Percentiles rank a stretch among this genome's conserved stretches.
Conservation (phyloP, 805 yeast species). For the Spencermartinsiella europaea region DNA sequence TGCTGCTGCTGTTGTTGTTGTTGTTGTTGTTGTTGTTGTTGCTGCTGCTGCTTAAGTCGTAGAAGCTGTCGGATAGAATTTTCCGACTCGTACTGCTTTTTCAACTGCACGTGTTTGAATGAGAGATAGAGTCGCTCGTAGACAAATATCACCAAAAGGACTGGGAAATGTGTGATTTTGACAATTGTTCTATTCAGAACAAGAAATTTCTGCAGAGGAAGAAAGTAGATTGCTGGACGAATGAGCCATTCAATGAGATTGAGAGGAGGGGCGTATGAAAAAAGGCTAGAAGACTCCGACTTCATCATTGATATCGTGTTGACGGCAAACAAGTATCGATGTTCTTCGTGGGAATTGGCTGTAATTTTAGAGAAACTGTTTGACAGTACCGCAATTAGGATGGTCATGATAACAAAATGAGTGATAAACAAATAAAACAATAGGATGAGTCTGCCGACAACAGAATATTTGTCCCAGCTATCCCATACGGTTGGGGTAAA, state of each 20-base stretch:
- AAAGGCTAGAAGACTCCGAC: slow-evolving; percentile 32
- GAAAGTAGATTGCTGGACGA: slow-evolving; percentile 28
- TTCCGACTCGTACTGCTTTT: slow-evolving; percentile 7
- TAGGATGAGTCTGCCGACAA: slow-evolving; percentile 43
- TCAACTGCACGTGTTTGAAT: slow-evolving; percentile 6
- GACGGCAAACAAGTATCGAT: slow-evolving; percentile 35
- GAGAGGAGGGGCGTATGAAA: slow-evolving; percentile 35
- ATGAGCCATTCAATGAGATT: slow-evolving; percentile 31
- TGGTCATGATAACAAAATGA: slow-evolving; percentile 51
- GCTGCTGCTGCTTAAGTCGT: background rate
- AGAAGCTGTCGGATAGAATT: slow-evolving; percentile 4
- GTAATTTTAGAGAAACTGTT: slow-evolving; percentile 34
- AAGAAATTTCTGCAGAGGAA: slow-evolving; percentile 31
- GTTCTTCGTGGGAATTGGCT: slow-evolving; percentile 36
- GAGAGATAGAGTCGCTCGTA: slow-evolving; percentile 29
- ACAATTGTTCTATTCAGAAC: slow-evolving; percentile 31
- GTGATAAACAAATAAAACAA: slow-evolving; percentile 49
- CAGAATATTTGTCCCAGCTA: slow-evolving; percentile 46
- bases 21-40: slow-evolving; percentile 3
- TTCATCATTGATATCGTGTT: slow-evolving; percentile 35
- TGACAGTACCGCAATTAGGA: slow-evolving; percentile 48
- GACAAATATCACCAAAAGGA: slow-evolving; percentile 30
- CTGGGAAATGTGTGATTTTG: slow-evolving; percentile 35
- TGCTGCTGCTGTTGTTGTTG: slow-evolving; percentile 11
- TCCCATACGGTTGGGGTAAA: slow-evolving; percentile 59